Percentiles rank a stretch among this genome's conserved stretches.
phyloP scores from a whole-genome alignment of 2,329 filamentous ascomycete species.

The Fusarium paranaense region DNA sequence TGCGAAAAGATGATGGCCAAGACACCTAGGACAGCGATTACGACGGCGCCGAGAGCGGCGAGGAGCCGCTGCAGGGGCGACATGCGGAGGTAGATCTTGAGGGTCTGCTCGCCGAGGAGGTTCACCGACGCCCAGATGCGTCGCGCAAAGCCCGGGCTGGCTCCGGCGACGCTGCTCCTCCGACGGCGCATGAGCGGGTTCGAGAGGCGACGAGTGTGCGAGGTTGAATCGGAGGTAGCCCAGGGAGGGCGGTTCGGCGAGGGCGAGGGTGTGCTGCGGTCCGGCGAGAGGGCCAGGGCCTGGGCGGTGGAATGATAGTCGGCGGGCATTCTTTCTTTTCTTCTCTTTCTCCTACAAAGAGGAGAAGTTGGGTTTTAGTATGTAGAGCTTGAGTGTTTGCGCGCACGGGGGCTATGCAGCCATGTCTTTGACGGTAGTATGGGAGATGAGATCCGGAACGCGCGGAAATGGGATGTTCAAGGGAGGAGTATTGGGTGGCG shows the following conservation, averaged over 20 bases:
- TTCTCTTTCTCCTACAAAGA: background rate
- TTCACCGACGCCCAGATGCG: constrained; percentile 51
- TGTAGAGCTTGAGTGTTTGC: background rate
- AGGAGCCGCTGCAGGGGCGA: constrained; percentile 71
- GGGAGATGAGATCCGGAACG: constrained; percentile 31
- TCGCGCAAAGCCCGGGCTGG: constrained; percentile 47
- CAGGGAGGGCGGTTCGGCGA: constrained; percentile 47
- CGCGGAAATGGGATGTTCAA: constrained; percentile 19
- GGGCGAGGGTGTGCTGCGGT: constrained; percentile 40
- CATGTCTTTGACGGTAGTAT: constrained; percentile 26
- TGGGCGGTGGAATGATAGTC: constrained; percentile 64
- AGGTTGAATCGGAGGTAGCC: constrained; percentile 23
- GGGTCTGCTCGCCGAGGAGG: constrained; percentile 57
- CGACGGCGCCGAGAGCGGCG: constrained; percentile 62
- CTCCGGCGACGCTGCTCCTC: constrained; percentile 8
- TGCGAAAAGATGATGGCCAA: constrained; percentile 83
- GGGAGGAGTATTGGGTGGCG: constrained; percentile 14
- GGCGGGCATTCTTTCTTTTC: constrained; percentile 56
- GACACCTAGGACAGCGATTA: constrained; percentile 67
- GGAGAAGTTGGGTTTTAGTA: background rate
- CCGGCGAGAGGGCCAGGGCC: constrained; percentile 59
- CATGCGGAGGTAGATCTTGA: constrained; percentile 66
- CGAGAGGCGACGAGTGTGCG: constrained; percentile 54
- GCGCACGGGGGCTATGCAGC: constrained; percentile 17
- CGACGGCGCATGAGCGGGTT: constrained; percentile 52